A percentile compares a stretch with the other conserved stretches of the same genome.
Evolutionary conservation across 2,329 filamentous ascomycete species (phyloP).

Genomic region (Fusarium hostae): DNA sequence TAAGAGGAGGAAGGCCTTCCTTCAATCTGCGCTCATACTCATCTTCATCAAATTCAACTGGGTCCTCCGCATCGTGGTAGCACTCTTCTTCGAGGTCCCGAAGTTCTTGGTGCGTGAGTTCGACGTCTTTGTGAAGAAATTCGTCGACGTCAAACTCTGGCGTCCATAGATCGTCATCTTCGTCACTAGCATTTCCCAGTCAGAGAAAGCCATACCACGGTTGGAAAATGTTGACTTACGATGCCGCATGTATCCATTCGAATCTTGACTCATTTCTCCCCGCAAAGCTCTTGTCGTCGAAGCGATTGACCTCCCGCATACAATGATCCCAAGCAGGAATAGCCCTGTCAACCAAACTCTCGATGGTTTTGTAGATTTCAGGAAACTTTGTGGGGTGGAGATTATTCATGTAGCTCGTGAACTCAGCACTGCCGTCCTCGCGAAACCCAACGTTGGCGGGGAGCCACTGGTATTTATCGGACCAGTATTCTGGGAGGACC

Average conservation of each 20-base stretch:
- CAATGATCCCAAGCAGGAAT: slow-evolving; percentile 8
- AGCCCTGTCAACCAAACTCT: background rate
- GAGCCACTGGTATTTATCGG: background rate
- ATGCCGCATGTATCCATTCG: background rate
- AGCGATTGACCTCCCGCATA: background rate
- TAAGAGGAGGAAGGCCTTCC: background rate
- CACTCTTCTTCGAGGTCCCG: background rate
- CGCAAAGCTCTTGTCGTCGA: background rate
- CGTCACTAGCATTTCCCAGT: background rate
- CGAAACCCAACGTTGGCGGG: background rate
- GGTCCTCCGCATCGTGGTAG: background rate
- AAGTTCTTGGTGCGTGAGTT: background rate
- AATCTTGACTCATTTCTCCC: background rate
- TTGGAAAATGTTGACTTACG: background rate
- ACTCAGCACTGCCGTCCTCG: background rate
- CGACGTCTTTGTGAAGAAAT: background rate
- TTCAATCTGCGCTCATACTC: background rate
- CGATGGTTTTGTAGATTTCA: background rate
- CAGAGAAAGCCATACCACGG: too few species aligned
- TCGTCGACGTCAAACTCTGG: background rate
- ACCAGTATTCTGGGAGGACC: background rate
- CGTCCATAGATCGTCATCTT: background rate
- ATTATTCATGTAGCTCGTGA: slow-evolving; percentile 8
- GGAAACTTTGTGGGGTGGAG: background rate
- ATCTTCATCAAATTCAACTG: background rate